Percentiles rank a stretch among this genome's conserved stretches.
Conservation (phyloP, 2,329 filamentous ascomycete genomes). For the Claviceps africana region DNA sequence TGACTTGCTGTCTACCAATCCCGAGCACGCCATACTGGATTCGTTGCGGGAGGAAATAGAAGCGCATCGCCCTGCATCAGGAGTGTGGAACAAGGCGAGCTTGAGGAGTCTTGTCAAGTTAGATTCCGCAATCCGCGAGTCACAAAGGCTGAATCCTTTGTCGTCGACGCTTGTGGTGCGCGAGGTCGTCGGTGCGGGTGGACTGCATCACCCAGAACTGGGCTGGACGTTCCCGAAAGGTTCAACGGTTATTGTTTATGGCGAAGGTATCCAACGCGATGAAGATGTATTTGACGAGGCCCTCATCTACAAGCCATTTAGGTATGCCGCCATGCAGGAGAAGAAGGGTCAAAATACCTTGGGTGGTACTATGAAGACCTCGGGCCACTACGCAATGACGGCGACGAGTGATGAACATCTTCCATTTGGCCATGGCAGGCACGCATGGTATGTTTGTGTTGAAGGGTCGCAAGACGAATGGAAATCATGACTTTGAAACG, state of each 20-base stretch:
- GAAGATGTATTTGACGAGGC: conserved; percentile 28
- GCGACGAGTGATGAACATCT: conserved; percentile 37
- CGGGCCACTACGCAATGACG: conserved; percentile 30
- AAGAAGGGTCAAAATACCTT: conserved; percentile 17
- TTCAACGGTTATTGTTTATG: conserved; percentile 27
- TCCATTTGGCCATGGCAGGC: conserved; percentile 43
- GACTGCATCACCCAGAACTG: conserved; percentile 23
- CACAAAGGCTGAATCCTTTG: conserved; percentile 34
- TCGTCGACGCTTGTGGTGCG: conserved; percentile 30
- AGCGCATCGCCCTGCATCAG: conserved; percentile 13
- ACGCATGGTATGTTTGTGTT: conserved; percentile 30
- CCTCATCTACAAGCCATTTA: conserved; percentile 32
- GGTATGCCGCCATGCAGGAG: conserved; percentile 31
- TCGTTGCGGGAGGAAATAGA: conserved; percentile 29
- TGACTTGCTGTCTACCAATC: conserved; percentile 29
- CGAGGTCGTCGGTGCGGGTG: conserved; percentile 29
- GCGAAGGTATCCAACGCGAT: conserved; percentile 33
- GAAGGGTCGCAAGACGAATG: too few species aligned
- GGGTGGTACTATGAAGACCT: conserved; percentile 15
- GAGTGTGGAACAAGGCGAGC: conserved; percentile 31
- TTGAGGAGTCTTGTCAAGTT: conserved; percentile 29
- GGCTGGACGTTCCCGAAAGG: conserved; percentile 26
- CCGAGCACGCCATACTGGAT: conserved; percentile 20
- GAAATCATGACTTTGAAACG: too few species aligned
- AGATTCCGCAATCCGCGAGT: conserved; percentile 40